These are phyloP conservation scores for Seiridium unicorne DNA, from an alignment of 2,329 filamentous ascomycete genomes.

Conservation along the genomic window DNA sequence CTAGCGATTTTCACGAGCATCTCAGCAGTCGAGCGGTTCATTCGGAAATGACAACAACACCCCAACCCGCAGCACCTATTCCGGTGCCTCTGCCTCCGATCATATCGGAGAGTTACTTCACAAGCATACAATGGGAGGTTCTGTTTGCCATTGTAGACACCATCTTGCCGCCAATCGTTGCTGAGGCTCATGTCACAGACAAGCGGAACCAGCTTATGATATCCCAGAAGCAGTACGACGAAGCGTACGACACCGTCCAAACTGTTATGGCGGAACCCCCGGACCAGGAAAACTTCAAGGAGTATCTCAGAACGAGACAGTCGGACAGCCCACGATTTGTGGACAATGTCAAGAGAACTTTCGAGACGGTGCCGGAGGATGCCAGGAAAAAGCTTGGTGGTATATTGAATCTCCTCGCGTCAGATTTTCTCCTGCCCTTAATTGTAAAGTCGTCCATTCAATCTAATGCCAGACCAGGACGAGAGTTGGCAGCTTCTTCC, in stretches of 20 bases:
- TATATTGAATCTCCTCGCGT: slow-evolving; percentile 16
- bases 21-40: no score
- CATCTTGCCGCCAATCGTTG: slow-evolving; percentile 58
- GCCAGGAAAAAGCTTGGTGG: slow-evolving; percentile 35
- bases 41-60: not conserved
- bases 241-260: slow-evolving; percentile 38
- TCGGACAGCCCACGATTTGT: slow-evolving; percentile 53
- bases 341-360: slow-evolving; percentile 41
- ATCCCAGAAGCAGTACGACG: slow-evolving; percentile 48
- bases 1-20: no score
- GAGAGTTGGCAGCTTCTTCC: slow-evolving; percentile 58
- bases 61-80: slow-evolving; percentile 15
- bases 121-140: slow-evolving; percentile 50
- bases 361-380: slow-evolving; percentile 33
- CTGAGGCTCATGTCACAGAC: slow-evolving; percentile 37
- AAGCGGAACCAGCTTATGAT: slow-evolving; percentile 41
- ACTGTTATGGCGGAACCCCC: slow-evolving; percentile 35
- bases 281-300: slow-evolving; percentile 41
- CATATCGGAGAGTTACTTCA: slow-evolving; percentile 17
- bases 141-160: slow-evolving; percentile 55
- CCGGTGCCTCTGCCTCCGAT: slow-evolving; percentile 19
- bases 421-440: not conserved
- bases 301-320: slow-evolving; percentile 52
- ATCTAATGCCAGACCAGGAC: slow-evolving; percentile 41
- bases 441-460: no score